A percentile compares a stretch with the other conserved stretches of the same genome.
These are phyloP conservation scores for Candida sanyaensis DNA, from an alignment of 1,139 yeast genomes.

Conservation along the genomic window DNA sequence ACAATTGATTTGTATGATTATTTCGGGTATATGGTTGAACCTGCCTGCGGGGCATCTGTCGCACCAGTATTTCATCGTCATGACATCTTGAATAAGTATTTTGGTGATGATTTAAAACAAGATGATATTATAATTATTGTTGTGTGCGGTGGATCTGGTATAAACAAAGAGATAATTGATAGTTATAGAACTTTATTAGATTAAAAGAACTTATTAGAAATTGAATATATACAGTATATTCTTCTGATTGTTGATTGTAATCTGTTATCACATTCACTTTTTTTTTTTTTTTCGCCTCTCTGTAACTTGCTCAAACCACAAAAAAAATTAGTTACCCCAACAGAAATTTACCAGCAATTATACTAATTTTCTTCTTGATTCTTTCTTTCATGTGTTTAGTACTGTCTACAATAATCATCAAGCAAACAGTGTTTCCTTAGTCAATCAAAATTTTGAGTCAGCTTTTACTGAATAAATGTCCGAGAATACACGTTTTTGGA, in stretches of 20 bases:
- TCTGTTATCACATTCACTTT: slow-evolving; percentile 4
- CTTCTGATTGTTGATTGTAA: too few species aligned
- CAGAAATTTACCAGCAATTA: neutral
- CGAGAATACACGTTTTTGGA: slow-evolving; percentile 1
- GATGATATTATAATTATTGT: slow-evolving; percentile 39
- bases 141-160: slow-evolving; percentile 44
- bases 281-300: neutral
- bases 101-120: slow-evolving; percentile 21
- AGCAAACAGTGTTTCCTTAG: too few species aligned
- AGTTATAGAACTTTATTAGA: slow-evolving; percentile 19
- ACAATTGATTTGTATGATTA: slow-evolving; percentile 26
- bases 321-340: neutral
- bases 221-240: neutral
- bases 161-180: slow-evolving; percentile 21
- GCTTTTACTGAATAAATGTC: neutral
- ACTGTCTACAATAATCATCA: too few species aligned
- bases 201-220: neutral
- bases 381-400: too few species aligned
- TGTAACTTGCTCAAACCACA: neutral
- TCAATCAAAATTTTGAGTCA: too few species aligned
- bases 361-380: too few species aligned
- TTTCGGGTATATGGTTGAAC: slow-evolving; percentile 33
- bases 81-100: slow-evolving; percentile 21
- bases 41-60: slow-evolving; percentile 46
- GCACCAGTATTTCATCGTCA: slow-evolving; percentile 26